A percentile compares a stretch with the other conserved stretches of the same genome.
These are phyloP conservation scores for Rhizopogon vinicolor DNA, from an alignment of 768 basidiomycete species.

Conservation along the genomic window DNA sequence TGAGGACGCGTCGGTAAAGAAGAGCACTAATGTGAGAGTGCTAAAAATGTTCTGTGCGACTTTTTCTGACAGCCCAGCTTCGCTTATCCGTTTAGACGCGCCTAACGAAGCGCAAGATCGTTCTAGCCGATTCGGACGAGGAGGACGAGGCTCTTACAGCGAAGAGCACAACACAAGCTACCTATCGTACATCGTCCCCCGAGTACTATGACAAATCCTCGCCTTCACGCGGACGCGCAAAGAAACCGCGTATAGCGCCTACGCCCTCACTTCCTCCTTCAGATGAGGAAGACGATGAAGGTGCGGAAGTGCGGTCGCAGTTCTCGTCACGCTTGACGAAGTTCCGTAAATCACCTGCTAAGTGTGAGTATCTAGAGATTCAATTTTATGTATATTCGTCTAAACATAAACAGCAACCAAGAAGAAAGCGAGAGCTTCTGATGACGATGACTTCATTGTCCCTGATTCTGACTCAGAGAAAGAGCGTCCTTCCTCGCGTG, in stretches of 20 bases:
- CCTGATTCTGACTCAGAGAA: slow-evolving; percentile 56
- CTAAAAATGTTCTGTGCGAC: neutral
- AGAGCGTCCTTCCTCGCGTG: slow-evolving; percentile 51
- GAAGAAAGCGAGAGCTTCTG: slow-evolving; percentile 31
- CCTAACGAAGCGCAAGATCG: slow-evolving; percentile 59
- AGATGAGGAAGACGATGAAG: slow-evolving; percentile 48
- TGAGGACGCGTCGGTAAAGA: slow-evolving; percentile 37
- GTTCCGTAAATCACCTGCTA: slow-evolving; percentile 61
- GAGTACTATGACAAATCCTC: slow-evolving; percentile 21
- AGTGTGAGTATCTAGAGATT: slow-evolving; percentile 34
- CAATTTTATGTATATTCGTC: neutral
- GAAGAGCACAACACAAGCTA: slow-evolving; percentile 6
- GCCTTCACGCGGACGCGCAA: slow-evolving; percentile 34
- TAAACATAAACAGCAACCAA: slow-evolving; percentile 31
- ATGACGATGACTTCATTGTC: slow-evolving; percentile 72
- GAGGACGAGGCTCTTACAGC: slow-evolving; percentile 28
- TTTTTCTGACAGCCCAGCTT: neutral
- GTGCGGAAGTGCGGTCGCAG: slow-evolving; percentile 31
- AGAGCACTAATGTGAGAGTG: slow-evolving; percentile 28
- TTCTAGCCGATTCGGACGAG: slow-evolving; percentile 71
- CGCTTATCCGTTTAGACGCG: slow-evolving; percentile 25
- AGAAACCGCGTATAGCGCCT: slow-evolving; percentile 58
- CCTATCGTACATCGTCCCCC: slow-evolving; percentile 23
- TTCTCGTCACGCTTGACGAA: slow-evolving; percentile 59
- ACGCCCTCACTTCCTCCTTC: slow-evolving; percentile 40